Percentiles rank a stretch among this genome's conserved stretches.
These are phyloP conservation scores for Rhizodiscina lignyota DNA, from an alignment of 495 filamentous ascomycete species.

Conservation along the genomic window DNA sequence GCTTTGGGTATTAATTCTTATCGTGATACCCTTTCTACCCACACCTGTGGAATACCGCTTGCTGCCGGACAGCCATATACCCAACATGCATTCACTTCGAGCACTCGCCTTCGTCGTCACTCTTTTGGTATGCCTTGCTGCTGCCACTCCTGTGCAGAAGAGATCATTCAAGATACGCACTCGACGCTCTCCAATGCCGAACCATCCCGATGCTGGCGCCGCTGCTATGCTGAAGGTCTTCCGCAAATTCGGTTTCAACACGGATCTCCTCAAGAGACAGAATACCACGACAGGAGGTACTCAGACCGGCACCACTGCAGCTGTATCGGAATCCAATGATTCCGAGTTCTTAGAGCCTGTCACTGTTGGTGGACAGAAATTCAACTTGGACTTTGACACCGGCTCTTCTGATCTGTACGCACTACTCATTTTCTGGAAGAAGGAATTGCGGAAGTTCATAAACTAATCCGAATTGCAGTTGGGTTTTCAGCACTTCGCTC, in stretches of 20 bases:
- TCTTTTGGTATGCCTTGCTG: constrained; percentile 10
- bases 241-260: constrained; percentile 6
- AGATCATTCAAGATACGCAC: constrained; percentile 12
- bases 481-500: constrained; percentile 61
- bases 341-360: constrained; percentile 58
- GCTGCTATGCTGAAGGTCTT: constrained; percentile 13
- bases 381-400: constrained; percentile 70
- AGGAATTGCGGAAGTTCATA: too few species aligned
- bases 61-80: too few species aligned
- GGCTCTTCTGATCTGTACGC: constrained; percentile 70
- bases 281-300: constrained; percentile 8
- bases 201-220: constrained; percentile 10
- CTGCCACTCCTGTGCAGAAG: constrained; percentile 6
- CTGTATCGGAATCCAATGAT: constrained; percentile 43
- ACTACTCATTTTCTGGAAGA: constrained; percentile 6
- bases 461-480: constrained; percentile 32
- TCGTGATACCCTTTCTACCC: too few species aligned
- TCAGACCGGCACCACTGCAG: constrained; percentile 38
- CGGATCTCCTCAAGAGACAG: neutral
- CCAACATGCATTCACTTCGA: constrained; percentile 10
- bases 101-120: constrained; percentile 9
- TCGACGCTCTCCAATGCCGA: constrained; percentile 2
- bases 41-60: too few species aligned
- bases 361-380: constrained; percentile 51
- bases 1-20: too few species aligned